phyloP scores from a whole-genome alignment of 768 basidiomycete species.

The Fomitopsis pulvina region DNA sequence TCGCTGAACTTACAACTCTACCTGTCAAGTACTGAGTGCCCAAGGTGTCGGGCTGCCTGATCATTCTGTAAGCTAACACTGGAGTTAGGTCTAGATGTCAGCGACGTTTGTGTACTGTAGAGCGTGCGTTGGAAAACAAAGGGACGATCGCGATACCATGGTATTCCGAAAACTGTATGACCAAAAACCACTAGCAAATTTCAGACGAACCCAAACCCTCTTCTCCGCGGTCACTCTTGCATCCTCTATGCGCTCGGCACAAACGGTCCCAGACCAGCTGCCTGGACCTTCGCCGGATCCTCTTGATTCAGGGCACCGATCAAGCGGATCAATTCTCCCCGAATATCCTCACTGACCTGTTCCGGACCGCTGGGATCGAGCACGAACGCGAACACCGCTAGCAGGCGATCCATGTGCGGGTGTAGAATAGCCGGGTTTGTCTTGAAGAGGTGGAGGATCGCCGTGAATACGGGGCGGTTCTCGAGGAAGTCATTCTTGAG shows the following conservation, averaged over 20 bases:
- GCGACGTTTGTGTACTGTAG: too few species aligned
- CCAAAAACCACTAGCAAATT: not conserved
- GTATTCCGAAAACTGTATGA: not conserved
- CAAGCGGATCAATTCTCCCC: conserved; percentile 68
- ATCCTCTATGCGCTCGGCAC: conserved; percentile 23
- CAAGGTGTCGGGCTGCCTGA: too few species aligned
- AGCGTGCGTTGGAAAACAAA: not conserved
- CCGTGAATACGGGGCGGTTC: conserved; percentile 83
- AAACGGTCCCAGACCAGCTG: conserved; percentile 60
- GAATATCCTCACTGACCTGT: conserved; percentile 75
- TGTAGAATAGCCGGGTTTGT: conserved; percentile 63
- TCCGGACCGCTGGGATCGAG: conserved; percentile 70
- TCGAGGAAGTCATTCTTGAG: conserved; percentile 85
- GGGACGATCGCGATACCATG: not conserved
- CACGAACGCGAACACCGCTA: conserved; percentile 75
- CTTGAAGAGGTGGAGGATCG: conserved; percentile 83
- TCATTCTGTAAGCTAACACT: too few species aligned
- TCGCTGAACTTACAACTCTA: too few species aligned
- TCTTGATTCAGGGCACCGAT: conserved; percentile 66
- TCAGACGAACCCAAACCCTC: not conserved
- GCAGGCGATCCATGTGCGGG: conserved; percentile 71
- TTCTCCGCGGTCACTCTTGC: not conserved
- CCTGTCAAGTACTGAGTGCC: too few species aligned
- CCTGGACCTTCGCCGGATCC: conserved; percentile 74
- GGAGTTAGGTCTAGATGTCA: too few species aligned